Base-by-base conservation (phyloP, 257 asterid genomes). In the Prunella vulgaris region DNA sequence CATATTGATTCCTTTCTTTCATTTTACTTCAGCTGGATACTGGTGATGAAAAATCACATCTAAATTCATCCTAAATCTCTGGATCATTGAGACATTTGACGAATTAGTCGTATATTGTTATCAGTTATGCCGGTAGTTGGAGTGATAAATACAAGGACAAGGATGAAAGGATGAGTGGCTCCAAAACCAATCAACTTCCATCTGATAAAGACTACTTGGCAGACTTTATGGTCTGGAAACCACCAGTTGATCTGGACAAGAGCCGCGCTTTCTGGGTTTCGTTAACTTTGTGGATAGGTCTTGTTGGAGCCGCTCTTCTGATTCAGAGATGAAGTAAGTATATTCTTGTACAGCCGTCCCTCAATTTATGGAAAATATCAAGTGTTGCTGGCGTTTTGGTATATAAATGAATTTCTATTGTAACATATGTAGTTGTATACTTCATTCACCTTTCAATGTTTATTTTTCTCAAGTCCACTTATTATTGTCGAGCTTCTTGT, bases 51-150 rank as follows among this genome's bases (percentile, higher is more conserved):
- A 30, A 30, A 30, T 2, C 4, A 5, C 35, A 30, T 30, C 35
- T 30, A 30, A 18, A 20, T 44, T 7, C 15, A 2, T 57, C 5
- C 7, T 38, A 1, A 20, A 25, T 35, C 40, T 68, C 32, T 9
- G 3, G 42, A 27, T 37, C 25, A 2, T 28, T 20, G 46, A 22
- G 60, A 37, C 18, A 62, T 35, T 33, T 38, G 38, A 32, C 24
- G 66, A 32, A 21, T 69, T 9, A n/a, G 3, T 57, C 10, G 3
- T 25, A 24, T 38, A 44, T 20, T 65, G 10, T 58, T 38, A 57
- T 64, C 87, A 90, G 96, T 60, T 93, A 93, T 21, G 98, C 98
- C n/a, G 97, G 77, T 35, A 81, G 89, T 30, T 93, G 98, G 98
- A 86, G 77, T 4, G 96, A 88, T 77, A 93, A 93, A 73, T 18